A percentile compares a stretch with the other conserved stretches of the same genome.
These are phyloP conservation scores for Fusarium veterinarium DNA, from an alignment of 2,329 filamentous ascomycete genomes.

Conservation along the genomic window DNA sequence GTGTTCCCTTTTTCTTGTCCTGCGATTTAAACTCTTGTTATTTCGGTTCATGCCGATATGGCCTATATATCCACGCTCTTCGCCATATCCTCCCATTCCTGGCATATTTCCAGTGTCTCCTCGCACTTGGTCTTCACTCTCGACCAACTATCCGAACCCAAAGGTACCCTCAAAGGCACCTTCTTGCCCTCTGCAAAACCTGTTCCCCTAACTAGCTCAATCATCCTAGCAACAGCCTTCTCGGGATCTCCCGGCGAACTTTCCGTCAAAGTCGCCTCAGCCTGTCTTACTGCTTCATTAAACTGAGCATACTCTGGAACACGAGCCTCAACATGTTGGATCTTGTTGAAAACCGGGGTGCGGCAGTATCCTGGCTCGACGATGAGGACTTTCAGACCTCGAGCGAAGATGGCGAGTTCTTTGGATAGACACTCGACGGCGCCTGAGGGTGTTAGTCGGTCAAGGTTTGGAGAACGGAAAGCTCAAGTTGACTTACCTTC, in stretches of 20 bases:
- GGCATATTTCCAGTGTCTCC: slow-evolving; percentile 58
- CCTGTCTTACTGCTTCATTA: slow-evolving; percentile 41
- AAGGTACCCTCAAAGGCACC: slow-evolving; percentile 60
- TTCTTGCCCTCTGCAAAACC: slow-evolving; percentile 45
- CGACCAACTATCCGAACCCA: slow-evolving; percentile 65
- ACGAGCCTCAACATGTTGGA: slow-evolving; percentile 43
- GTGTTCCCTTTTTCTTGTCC: not conserved
- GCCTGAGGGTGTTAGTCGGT: slow-evolving; percentile 1
- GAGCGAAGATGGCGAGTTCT: slow-evolving; percentile 38
- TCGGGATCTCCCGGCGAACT: slow-evolving; percentile 62
- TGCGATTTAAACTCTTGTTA: rapidly evolving
- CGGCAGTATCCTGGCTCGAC: slow-evolving; percentile 56
- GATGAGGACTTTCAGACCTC: slow-evolving; percentile 50
- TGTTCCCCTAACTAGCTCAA: slow-evolving; percentile 64
- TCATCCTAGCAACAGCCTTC: slow-evolving; percentile 63
- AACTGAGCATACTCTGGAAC: slow-evolving; percentile 47
- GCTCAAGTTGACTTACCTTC: slow-evolving; percentile 38
- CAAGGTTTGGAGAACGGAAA: too few relatives aligned
- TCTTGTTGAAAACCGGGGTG: slow-evolving; percentile 54
- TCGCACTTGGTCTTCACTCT: slow-evolving; percentile 63
- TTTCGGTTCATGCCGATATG: rapidly evolving
- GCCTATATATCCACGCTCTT: slow-evolving; percentile 57
- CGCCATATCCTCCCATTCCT: slow-evolving; percentile 61
- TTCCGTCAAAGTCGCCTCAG: slow-evolving; percentile 25
- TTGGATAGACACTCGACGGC: slow-evolving; percentile 43